These are phyloP conservation scores for Ophiostoma populinum DNA, from an alignment of 2,329 filamentous ascomycete genomes.

Conservation along the genomic window DNA sequence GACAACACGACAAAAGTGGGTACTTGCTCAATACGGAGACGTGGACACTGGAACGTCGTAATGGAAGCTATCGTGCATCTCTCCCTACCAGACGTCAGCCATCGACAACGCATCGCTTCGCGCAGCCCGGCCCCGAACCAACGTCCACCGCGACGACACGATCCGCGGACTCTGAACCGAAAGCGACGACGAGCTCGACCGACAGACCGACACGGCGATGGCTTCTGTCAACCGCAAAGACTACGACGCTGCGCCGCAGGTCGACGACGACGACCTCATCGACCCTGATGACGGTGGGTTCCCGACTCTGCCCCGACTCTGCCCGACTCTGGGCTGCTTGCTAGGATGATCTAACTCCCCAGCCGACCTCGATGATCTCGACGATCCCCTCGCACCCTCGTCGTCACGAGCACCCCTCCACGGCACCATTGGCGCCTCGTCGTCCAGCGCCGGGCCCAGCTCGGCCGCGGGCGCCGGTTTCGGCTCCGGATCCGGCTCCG, in stretches of 20 bases:
- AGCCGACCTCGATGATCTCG: slow-evolving; percentile 84
- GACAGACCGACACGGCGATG: slow-evolving; percentile 21
- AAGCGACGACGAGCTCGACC: neutral
- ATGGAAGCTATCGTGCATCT: too few relatives aligned
- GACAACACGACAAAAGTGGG: too few relatives aligned
- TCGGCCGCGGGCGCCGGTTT: neutral
- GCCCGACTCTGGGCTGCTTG: too few relatives aligned
- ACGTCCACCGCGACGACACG: neutral
- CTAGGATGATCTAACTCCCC: too few relatives aligned
- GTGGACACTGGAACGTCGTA: too few relatives aligned
- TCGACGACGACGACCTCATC: slow-evolving; percentile 53
- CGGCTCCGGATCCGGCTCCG: neutral
- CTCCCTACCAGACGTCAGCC: too few relatives aligned
- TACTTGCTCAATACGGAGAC: too few relatives aligned
- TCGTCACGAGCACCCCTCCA: slow-evolving; percentile 59
- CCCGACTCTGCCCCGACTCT: slow-evolving; percentile 1
- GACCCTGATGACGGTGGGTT: slow-evolving; percentile 58
- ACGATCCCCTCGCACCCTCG: slow-evolving; percentile 60
- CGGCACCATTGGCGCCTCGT: slow-evolving; percentile 65
- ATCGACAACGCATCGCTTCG: too few relatives aligned
- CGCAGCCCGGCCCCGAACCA: too few relatives aligned
- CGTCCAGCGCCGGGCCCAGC: slow-evolving; percentile 61
- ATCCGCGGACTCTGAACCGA: too few relatives aligned
- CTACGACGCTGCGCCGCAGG: slow-evolving; percentile 42
- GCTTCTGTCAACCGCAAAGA: slow-evolving; percentile 30